Percentiles rank a stretch among this genome's conserved stretches.
Evolutionary conservation across 73 alveolate species (phyloP).

Genomic region (Urostyla sp.): DNA sequence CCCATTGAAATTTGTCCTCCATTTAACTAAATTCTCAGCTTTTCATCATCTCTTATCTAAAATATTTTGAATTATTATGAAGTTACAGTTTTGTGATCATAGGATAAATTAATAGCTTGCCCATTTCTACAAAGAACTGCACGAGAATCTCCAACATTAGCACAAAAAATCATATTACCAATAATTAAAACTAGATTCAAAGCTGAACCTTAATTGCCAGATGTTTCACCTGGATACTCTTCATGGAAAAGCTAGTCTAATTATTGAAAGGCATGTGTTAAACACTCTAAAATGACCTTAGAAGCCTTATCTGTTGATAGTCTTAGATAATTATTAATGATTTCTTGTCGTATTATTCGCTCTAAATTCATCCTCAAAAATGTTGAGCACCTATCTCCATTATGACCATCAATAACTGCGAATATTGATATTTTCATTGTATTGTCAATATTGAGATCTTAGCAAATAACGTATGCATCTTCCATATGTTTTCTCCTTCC

Average conservation of each 20-base stretch:
- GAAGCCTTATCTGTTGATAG: conserved; percentile 6
- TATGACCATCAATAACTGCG: conserved; percentile 91
- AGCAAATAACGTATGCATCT: conserved; percentile 49
- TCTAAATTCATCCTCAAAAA: conserved; percentile 78
- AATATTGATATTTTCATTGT: conserved; percentile 57
- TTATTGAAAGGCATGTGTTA: conserved; percentile 63
- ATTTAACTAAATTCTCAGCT: conserved; percentile 62
- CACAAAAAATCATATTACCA: conserved; percentile 77
- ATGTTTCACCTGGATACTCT: conserved; percentile 13
- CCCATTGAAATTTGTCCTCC: conserved; percentile 60
- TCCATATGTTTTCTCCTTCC: conserved; percentile 74
- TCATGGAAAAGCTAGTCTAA: conserved; percentile 64
- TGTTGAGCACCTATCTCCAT: conserved; percentile 85
- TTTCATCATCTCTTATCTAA: conserved; percentile 73
- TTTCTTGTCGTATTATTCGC: conserved; percentile 38
- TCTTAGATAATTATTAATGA: conserved; percentile 16
- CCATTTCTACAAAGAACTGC: conserved; percentile 82
- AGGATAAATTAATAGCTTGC: conserved; percentile 69
- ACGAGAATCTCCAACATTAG: conserved; percentile 86
- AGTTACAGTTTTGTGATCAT: conserved; percentile 71
- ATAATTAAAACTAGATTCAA: conserved; percentile 65
- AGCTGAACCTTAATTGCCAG: conserved; percentile 73
- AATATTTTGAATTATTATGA: conserved; percentile 3
- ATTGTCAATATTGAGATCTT: conserved; percentile 54
- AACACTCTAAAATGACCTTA: conserved; percentile 57